A percentile compares a stretch with the other conserved stretches of the same genome.
Conservation (phyloP, 2,329 filamentous ascomycete species). For the Xylariaceae sp. region DNA sequence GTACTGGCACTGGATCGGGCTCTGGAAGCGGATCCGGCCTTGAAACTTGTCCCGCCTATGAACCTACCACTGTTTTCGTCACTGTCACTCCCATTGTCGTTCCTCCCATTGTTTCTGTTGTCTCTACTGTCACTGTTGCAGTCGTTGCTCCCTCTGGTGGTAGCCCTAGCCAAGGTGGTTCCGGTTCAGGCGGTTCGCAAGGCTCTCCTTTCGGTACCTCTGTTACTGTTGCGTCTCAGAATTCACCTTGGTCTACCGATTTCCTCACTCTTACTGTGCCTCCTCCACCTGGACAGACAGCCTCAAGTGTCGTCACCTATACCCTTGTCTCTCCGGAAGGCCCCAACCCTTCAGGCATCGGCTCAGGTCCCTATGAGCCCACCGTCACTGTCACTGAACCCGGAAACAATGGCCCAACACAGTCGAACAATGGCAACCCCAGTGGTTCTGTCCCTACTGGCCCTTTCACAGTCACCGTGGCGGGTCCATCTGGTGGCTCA, state of each 20-base stretch:
- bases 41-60: constrained; percentile 38
- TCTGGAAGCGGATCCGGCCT: constrained; percentile 16
- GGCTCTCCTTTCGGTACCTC: constrained; percentile 22
- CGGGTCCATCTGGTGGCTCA: background rate
- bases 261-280: constrained; percentile 27
- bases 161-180: constrained; percentile 16
- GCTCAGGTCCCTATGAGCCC: constrained; percentile 6
- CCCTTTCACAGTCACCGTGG: background rate
- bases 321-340: constrained; percentile 23
- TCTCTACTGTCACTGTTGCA: constrained; percentile 30
- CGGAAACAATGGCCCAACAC: constrained; percentile 10
- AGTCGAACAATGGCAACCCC: constrained; percentile 10
- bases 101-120: constrained; percentile 26
- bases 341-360: constrained; percentile 6
- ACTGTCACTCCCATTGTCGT: constrained; percentile 39
- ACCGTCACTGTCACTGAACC: constrained; percentile 15
- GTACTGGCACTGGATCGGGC: constrained; percentile 9
- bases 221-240: constrained; percentile 17
- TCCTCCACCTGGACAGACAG: constrained; percentile 18
- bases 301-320: constrained; percentile 21
- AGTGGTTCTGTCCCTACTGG: constrained; percentile 2
- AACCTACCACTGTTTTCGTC: constrained; percentile 45
- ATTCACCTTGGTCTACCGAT: constrained; percentile 26
- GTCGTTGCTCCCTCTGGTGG: constrained; percentile 15
- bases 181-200: constrained; percentile 16